Evolutionary conservation across 2,329 filamentous ascomycete genomes (phyloP).

Genomic region (Atkinsonella texensis): DNA sequence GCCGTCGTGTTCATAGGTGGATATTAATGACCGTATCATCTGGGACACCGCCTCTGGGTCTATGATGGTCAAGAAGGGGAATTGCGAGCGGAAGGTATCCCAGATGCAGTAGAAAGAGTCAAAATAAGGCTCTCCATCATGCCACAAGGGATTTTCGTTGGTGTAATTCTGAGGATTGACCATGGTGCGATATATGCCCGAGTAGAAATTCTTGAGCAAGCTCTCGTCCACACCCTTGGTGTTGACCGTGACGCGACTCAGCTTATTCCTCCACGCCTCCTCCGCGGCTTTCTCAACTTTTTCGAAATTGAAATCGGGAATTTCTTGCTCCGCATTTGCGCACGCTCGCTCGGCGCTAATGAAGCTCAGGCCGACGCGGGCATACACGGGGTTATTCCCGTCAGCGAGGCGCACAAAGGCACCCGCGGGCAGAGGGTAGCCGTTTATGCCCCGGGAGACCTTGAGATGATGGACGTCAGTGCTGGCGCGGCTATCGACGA

Average conservation of each 20-base stretch:
- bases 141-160: constrained; percentile 58
- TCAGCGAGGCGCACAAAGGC: constrained; percentile 51
- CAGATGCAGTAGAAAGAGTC: constrained; percentile 70
- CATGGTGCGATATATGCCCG: constrained; percentile 60
- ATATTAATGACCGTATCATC: constrained; percentile 60
- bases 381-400: constrained; percentile 39
- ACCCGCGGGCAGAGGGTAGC: constrained; percentile 45
- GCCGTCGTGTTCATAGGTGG: constrained; percentile 57
- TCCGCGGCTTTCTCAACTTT: constrained; percentile 38
- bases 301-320: constrained; percentile 56
- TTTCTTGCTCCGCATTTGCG: constrained; percentile 53
- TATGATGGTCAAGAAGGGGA: constrained; percentile 56
- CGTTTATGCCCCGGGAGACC: constrained; percentile 37
- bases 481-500: constrained; percentile 43
- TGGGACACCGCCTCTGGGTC: constrained; percentile 51
- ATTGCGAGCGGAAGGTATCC: constrained; percentile 58
- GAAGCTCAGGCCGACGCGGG: constrained; percentile 57
- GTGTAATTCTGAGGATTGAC: constrained; percentile 65
- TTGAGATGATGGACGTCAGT: constrained; percentile 33
- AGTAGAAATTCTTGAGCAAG: constrained; percentile 54
- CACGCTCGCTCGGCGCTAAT: constrained; percentile 56
- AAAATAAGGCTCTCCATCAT: constrained; percentile 56
- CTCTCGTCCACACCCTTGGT: constrained; percentile 38
- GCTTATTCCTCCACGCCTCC: constrained; percentile 47
- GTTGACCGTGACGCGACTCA: constrained; percentile 45